Conservation (phyloP, 345 rosid genomes). For the Dovyalis caffra region DNA sequence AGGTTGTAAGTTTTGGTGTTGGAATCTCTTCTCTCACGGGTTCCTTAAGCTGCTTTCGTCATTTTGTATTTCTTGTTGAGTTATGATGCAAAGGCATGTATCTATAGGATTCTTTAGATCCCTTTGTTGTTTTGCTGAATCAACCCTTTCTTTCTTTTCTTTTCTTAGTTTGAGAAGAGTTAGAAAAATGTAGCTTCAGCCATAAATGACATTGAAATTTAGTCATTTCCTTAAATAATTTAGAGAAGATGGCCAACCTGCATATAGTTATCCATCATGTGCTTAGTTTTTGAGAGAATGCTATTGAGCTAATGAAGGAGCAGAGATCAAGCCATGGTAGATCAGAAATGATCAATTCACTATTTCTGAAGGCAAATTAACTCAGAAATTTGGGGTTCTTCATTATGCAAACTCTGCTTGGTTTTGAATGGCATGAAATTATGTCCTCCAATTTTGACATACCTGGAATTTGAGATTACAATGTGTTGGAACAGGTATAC, state of each 20-base stretch:
- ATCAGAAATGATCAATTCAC: too few relatives aligned
- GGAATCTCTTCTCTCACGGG: too few relatives aligned
- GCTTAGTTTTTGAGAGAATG: background rate
- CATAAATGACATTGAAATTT: too few relatives aligned
- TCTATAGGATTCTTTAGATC: background rate
- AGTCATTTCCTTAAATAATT: background rate
- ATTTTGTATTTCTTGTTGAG: too few relatives aligned
- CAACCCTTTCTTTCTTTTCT: too few relatives aligned
- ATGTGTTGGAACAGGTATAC: conserved; percentile 16
- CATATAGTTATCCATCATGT: background rate
- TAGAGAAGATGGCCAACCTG: background rate
- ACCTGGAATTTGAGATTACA: background rate
- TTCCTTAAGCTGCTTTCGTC: too few relatives aligned
- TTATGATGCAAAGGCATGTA: background rate
- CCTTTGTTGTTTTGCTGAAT: background rate
- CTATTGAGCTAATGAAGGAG: background rate
- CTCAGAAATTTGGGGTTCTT: background rate
- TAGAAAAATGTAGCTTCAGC: background rate
- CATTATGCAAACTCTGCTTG: background rate
- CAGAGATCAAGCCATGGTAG: background rate
- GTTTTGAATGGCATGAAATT: background rate
- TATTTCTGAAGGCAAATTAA: background rate
- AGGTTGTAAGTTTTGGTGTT: too few relatives aligned
- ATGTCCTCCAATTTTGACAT: background rate
- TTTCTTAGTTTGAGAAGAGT: background rate